Conservation (phyloP, 2,329 filamentous ascomycete species). For the Penicillium sclerotiorum region DNA sequence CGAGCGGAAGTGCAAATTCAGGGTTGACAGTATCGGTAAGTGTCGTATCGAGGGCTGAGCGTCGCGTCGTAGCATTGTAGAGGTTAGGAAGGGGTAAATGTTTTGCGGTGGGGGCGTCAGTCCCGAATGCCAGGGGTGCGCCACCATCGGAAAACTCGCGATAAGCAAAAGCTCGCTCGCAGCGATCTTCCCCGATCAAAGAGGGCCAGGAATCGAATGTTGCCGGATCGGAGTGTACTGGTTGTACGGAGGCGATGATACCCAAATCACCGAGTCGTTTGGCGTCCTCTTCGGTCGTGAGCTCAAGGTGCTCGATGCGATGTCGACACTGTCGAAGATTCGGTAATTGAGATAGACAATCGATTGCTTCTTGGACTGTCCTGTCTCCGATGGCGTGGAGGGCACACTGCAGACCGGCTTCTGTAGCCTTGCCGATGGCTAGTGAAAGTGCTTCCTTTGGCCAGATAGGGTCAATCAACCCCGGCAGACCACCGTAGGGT, state of each 20-base stretch:
- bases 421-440: slow-evolving; percentile 48
- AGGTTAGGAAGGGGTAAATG: slow-evolving; percentile 42
- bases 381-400: slow-evolving; percentile 55
- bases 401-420: slow-evolving; percentile 51
- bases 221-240: slow-evolving; percentile 45
- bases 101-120: slow-evolving; percentile 53
- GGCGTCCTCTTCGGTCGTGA: slow-evolving; percentile 51
- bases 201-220: slow-evolving; percentile 48
- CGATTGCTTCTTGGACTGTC: slow-evolving; percentile 49
- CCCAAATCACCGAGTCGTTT: slow-evolving; percentile 48
- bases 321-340: slow-evolving; percentile 37
- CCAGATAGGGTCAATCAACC: slow-evolving; percentile 12
- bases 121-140: slow-evolving; percentile 49
- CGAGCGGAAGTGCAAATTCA: slow-evolving; percentile 44
- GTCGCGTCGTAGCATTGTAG: slow-evolving; percentile 54
- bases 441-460: slow-evolving; percentile 32
- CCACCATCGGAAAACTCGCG: slow-evolving; percentile 49
- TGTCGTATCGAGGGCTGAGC: slow-evolving; percentile 44
- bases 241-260: slow-evolving; percentile 46
- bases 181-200: slow-evolving; percentile 46
- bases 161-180: slow-evolving; percentile 54
- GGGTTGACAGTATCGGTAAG: slow-evolving; percentile 43
- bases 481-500: slow-evolving; percentile 36
- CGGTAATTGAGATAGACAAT: slow-evolving; percentile 22
- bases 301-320: slow-evolving; percentile 56